Base-by-base conservation (phyloP, 805 yeast genomes). In the Grigorovia humatica region DNA sequence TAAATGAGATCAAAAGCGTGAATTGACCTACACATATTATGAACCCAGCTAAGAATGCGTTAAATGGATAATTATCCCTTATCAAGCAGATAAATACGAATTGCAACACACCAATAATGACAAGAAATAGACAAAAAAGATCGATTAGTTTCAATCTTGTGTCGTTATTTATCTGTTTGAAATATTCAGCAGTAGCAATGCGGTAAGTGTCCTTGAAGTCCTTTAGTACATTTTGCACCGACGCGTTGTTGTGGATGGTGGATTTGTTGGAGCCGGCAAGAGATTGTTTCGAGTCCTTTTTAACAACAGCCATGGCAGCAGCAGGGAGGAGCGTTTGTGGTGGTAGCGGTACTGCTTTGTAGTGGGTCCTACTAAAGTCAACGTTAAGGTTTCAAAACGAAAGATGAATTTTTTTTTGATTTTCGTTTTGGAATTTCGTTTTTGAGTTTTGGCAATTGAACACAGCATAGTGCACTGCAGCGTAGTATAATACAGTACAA, bases 21-120 rank as follows among this genome's bases (percentile, higher is more conserved):
- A 93, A 93, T 69, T 93, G 98, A 13, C 96, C 98, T 48, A 93
- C 97, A 46, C 97, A 87, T 20, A 88, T 74, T 51, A 85, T 79
- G 65, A 93, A 93, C 1, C 98, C 98, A 19, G 96, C 91, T 54
- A 93, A 75, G 65, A 93, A 93, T 23, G 96, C 98, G 70, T 93
- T 93, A 78, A 93, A 93, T 17, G 99, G 99, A 78, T 85, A 93
- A 60, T 80, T 88, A 41, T 67, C 70, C 48, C 97, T 96, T 46
- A 89, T 80, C 13, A 88, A 54, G 44, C 83, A 59, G 57, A 86
- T 85, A 68, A 89, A 91, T 4, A 74, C 70, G 64, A 89, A 88
- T 70, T 93, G 98, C 30, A 86, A 68, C 1, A 78, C 70, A 1
- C 96, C 99, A 54, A 88, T 72, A 0, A 73, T 68, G 17, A 91